Base-by-base conservation (phyloP, 1,284 basidiomycete species). In the Cerrena zonata region DNA sequence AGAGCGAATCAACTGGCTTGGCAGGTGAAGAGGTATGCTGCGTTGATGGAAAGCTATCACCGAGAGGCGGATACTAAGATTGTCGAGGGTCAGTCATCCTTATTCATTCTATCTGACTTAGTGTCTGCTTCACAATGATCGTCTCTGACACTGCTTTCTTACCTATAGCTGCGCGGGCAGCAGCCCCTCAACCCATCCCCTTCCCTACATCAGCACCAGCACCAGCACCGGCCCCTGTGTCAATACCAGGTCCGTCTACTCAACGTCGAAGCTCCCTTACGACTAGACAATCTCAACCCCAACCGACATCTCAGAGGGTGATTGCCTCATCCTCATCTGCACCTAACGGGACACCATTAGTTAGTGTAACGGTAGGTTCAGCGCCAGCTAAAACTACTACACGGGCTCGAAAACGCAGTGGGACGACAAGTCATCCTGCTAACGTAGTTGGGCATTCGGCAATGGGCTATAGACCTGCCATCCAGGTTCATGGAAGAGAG, bases 11-110 rank as follows among this genome's bases (percentile, higher is more conserved):
- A 91, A 70, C 80, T 90, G 73, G 81, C 80, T 57, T 89, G 85
- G 82, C 84, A 89, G 64, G 84, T 89, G 52, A 84, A 84, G 67
- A 77, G 82, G 19, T 90, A 87, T 63, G 79, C 84, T 27, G 79
- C 83, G 21, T 70, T 90, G 53, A 87, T 86, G 76, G 81, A 88
- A 65, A 87, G 85, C 58, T 89, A 86, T 61, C 82, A 82, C 55
- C 73, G 79, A 48, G 86, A 90, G 66, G 87, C 88, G 34, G 88
- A 89, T 56, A 65, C 75, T n/a, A 84, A 82, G 64, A 64, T 86
- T 42, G 64, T 86, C 46, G 81, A 86, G 74, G 79, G 86, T 88
- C 48, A 50, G 23, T 21, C 36, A 13, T 7, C 18, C 10, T 10
- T 10, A 19, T 36, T 13, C 26, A 15, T 10, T 10, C 36, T 26